Conservation (phyloP, 345 rosid genomes). For the Citrus glauca region DNA sequence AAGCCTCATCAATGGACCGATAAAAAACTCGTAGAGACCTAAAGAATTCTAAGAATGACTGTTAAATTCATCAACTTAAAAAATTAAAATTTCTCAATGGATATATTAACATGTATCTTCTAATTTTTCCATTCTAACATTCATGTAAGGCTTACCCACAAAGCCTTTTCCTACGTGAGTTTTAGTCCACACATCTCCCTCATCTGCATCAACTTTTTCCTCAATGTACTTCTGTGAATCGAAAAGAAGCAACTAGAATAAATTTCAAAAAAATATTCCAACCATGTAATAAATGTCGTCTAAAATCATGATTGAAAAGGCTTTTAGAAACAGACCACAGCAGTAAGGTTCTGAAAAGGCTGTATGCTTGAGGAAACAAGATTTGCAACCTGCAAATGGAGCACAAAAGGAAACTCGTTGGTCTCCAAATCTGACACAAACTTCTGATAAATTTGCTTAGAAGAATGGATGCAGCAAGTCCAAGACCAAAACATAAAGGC, state of each 20-base stretch:
- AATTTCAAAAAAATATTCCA: neutral
- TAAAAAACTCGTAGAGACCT: too few relatives aligned
- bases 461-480: neutral
- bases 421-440: neutral
- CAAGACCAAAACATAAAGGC: neutral
- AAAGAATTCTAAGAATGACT: neutral
- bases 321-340: conserved; percentile 38
- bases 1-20: too few relatives aligned
- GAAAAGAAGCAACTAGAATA: neutral
- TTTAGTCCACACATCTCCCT: conserved; percentile 46
- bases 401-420: neutral
- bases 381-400: conserved; percentile 52
- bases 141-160: conserved; percentile 35
- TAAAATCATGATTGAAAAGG: neutral
- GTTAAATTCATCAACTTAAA: neutral
- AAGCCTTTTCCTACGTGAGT: conserved; percentile 64
- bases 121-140: neutral
- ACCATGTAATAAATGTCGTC: neutral
- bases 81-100: neutral
- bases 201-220: conserved; percentile 48
- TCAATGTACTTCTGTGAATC: conserved; percentile 45
- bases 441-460: neutral
- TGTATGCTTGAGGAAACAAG: conserved; percentile 79
- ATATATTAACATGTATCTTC: neutral
- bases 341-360: conserved; percentile 64